Evolutionary conservation across 129 eudicot species (phyloP), one percentile per base, ranked within the genome.

Genomic region (Arctium lappa): DNA sequence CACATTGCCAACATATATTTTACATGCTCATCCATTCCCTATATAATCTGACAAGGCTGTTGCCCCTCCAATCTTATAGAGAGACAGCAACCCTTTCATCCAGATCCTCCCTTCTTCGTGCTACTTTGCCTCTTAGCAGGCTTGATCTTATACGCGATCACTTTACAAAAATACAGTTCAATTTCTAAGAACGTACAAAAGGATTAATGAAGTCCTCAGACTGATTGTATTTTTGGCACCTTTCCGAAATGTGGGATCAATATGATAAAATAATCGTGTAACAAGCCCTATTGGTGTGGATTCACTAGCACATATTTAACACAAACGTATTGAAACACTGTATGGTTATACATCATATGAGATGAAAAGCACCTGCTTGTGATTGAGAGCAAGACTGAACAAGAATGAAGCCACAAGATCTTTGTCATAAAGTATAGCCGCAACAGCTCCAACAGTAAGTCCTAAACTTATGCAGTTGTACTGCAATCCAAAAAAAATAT

Each of bases 381-480:
- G 98, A 88, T 92, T 93, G 53, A 93, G 92, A 81, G 98, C 97
- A 69, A 89, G 90, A 88, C 87, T 75, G 81, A 91, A 93, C 37
- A 93, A 79, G 71, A 89, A 73, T 42, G 97, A 91, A 66, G 97
- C 97, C 39, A 91, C 84, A 36, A 93, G 87, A 75, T 93, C 97
- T 76, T 77, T 88, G 75, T 74, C 82, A 77, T 74, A 40, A 30
- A 78, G 77, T 78, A 82, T 48, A 40, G 84, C 84, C 11, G 81
- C 84, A 82, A 89, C 87, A 83, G 94, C 98, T 30, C 92, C 98
- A 72, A 89, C 38, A n/a, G 92, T 87, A 73, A 91, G 86, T 78
- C 99, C 98, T 92, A 91, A 83, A 85, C 99, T 93, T 82, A 95
- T 95, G 84, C 99, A 95, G 69, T 95, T 95, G 33, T 85, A 93